phyloP scores from a whole-genome alignment of 2,329 filamentous ascomycete genomes.

The Ceratocystis variospora region DNA sequence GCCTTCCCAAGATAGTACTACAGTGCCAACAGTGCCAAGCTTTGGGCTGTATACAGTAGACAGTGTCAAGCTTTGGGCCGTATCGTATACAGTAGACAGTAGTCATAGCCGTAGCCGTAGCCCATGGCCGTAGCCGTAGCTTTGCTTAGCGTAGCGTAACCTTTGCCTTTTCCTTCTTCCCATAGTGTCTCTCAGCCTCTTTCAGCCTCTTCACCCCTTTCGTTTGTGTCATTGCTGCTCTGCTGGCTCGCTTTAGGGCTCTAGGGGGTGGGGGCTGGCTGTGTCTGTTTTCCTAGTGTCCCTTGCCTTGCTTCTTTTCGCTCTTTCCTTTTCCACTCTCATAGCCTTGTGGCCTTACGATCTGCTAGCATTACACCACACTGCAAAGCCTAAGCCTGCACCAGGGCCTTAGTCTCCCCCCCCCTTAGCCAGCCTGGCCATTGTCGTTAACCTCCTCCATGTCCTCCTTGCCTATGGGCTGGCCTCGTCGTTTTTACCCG shows the following conservation, averaged over 20 bases:
- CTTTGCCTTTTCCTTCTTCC: not conserved
- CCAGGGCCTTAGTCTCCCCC: not conserved
- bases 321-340: not conserved
- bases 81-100: not conserved
- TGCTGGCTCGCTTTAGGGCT: not conserved
- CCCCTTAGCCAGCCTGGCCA: not conserved
- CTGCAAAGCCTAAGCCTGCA: not conserved
- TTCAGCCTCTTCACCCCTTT: not conserved
- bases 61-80: no score
- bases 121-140: not conserved
- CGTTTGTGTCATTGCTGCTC: not conserved
- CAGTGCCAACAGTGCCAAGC: no score
- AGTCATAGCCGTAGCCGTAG: no score
- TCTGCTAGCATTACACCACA: not conserved
- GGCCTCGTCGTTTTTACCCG: not conserved
- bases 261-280: not conserved
- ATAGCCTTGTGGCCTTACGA: not conserved
- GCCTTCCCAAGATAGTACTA: no score
- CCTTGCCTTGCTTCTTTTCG: not conserved
- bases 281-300: not conserved
- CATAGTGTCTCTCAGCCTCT: not conserved
- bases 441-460: not conserved
- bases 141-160: not conserved
- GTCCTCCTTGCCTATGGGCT: no score
- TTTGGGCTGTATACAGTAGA: not conserved